Evolutionary conservation across 345 rosid species (phyloP), one percentile per base, ranked within the genome.

Genomic region (Moricandia moricandioides): DNA sequence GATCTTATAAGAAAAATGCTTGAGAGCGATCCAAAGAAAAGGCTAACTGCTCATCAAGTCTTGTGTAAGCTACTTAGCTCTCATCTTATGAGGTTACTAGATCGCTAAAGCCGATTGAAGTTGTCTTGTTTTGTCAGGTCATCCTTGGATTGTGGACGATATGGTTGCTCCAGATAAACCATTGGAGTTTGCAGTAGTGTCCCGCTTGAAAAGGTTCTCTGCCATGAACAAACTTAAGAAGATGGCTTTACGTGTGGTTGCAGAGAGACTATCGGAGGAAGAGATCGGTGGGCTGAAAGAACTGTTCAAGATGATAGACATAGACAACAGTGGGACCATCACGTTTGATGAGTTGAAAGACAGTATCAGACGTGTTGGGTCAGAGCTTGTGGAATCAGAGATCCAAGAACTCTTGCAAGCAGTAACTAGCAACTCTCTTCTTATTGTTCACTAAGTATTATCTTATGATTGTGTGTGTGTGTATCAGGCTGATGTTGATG

Each of bases 171-270:
- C 96, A 4, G 93, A 90, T 77, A 90, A 84, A 33, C 93, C 96
- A 73, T 86, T 88, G 80, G 93, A 86, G 77, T 90, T 87, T 14
- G 93, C 93, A 14, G 91, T 90, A 43, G 80, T 90, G 49, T 69
- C 89, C 21, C 96, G 96, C 31, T 27, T 90, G 68, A 90, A 83
- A 73, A 90, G 85, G 70, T 90, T 90, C 78, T 88, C 90, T 61
- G 96, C 91, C 16, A 90, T 88, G 96, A 89, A 89, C 84, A 89
- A 88, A 68, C 88, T 89, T 59, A 89, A 89, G 83, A 89, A 90
- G 84, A 88, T 88, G 96, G 93, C 96, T 67, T 82, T 88, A 69
- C 84, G 91, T 4, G 93, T 88, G 45, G 88, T 90, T 65, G 93
- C 90, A 49, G 93, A 90, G 85, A 87, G 88, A 82, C 88, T 90